Base-by-base conservation (phyloP, 495 filamentous ascomycete genomes). In the Amniculicola lignicola region DNA sequence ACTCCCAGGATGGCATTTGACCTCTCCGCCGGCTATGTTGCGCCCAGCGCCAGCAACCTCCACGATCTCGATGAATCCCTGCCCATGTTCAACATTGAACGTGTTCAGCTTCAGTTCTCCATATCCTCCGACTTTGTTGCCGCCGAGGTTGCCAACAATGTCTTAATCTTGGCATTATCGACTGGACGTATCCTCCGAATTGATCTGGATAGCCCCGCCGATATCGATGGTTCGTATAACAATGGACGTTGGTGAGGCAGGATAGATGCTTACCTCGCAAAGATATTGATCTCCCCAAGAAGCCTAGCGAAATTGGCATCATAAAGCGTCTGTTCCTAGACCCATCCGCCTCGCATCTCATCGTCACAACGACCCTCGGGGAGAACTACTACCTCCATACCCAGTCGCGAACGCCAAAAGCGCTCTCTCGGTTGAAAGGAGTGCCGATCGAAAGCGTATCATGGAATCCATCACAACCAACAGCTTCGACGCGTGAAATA, bases 351-450 rank as follows among this genome's bases (percentile, higher is more conserved):
- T 96, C 90, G 2, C 93, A 98, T 72, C 72, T 98, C 15, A 82
- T 98, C 53, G 87, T 98, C 59, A 88, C 85, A 63, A 97, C 93
- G 1, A 86, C 89, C 10, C 80, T 89, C 21, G 89, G 88, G 68
- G 93, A 97, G 70, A 97, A 96, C 71, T 97, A 90, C 75, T 98
- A 98, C 70, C 84, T 98, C 10, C 93, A 97, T 69, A 90, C 89
- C 23, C 93, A 97, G 68, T 92, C 90, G 25, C 82, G 88, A 54
- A 88, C 90, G 63, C 88, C 90, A 7, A 87, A 93, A 54, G 77
- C 85, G 19, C 75, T 98, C 28, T 83, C 87, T 37, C 82, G 89
- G 25, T 72, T 98, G 39, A 92, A 91, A 65, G 88, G 88, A 7
- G 88, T 96, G 37, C 71, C 79, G 9, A 87, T 97, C 31, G 93